These are phyloP conservation scores for Arabidopsis hybrid DNA, from an alignment of 441 rosid genomes.

Conservation along the genomic window DNA sequence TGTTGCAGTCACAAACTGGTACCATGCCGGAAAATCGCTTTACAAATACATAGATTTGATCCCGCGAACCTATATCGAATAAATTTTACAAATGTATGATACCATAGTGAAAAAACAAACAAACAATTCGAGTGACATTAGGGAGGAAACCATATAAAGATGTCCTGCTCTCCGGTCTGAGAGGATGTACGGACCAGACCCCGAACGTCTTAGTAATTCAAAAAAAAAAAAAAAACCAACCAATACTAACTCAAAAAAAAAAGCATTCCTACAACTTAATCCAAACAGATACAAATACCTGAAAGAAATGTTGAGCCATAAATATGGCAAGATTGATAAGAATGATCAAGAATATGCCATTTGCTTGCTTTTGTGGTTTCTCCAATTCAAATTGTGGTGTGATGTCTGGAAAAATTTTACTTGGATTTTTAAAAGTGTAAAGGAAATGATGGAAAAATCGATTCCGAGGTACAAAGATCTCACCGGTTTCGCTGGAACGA, in stretches of 20 bases:
- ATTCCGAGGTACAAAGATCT: background rate
- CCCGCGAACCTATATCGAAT: background rate
- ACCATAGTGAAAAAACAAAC: no score
- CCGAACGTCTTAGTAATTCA: no score
- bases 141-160: no score
- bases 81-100: no score
- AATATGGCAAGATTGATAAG: background rate
- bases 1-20: conserved; percentile 1
- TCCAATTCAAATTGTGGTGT: background rate
- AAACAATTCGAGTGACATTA: no score
- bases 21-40: background rate
- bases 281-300: background rate
- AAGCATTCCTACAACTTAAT: no score
- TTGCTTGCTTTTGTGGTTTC: background rate
- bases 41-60: conserved; percentile 4
- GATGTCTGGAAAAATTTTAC: background rate
- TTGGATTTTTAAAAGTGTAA: no score
- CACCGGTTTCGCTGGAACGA: background rate
- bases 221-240: no score
- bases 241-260: no score
- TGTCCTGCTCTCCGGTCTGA: no score
- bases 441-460: no score
- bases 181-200: no score
- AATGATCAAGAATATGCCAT: background rate
- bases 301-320: background rate